These are phyloP conservation scores for Malassezia pachydermatis DNA, from an alignment of 1,284 basidiomycete species.

Conservation along the genomic window DNA sequence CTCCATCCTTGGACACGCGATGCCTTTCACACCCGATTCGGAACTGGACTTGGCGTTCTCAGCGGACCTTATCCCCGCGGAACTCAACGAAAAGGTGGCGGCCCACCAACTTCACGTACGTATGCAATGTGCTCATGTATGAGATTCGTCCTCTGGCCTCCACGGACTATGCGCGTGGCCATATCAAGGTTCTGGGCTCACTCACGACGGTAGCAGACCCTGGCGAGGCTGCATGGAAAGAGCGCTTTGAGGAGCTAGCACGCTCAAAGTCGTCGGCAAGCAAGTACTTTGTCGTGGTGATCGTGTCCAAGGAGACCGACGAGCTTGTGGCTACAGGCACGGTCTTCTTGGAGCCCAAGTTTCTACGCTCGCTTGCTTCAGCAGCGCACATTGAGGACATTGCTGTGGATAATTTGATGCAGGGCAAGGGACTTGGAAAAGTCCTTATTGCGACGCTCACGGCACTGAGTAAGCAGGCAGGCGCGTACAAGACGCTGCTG, in stretches of 20 bases:
- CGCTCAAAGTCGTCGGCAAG: constrained; percentile 16
- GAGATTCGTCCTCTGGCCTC: constrained; percentile 80
- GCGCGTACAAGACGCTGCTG: constrained; percentile 86
- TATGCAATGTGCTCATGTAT: constrained; percentile 17
- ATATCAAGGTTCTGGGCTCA: constrained; percentile 70
- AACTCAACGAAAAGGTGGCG: constrained; percentile 57
- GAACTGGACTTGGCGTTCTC: constrained; percentile 68
- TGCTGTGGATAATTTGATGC: constrained; percentile 72
- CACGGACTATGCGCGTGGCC: constrained; percentile 71
- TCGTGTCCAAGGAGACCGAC: constrained; percentile 66
- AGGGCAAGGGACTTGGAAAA: constrained; percentile 81
- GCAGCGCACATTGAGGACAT: constrained; percentile 97
- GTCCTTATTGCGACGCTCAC: constrained; percentile 70
- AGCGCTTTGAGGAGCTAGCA: constrained; percentile 24
- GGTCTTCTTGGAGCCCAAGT: constrained; percentile 83
- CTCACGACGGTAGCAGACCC: constrained; percentile 70
- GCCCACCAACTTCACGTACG: constrained; percentile 54
- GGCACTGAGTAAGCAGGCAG: constrained; percentile 64
- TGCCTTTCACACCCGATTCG: constrained; percentile 58
- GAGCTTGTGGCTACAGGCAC: constrained; percentile 73
- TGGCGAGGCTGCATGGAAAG: constrained; percentile 55
- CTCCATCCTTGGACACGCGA: constrained; percentile 6
- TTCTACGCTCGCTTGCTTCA: constrained; percentile 65
- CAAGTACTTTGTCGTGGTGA: constrained; percentile 70
- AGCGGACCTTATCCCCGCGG: constrained; percentile 57